A percentile compares a stretch with the other conserved stretches of the same genome.
phyloP scores from a whole-genome alignment of 805 yeast species.

The Monosporozyma unispora region DNA sequence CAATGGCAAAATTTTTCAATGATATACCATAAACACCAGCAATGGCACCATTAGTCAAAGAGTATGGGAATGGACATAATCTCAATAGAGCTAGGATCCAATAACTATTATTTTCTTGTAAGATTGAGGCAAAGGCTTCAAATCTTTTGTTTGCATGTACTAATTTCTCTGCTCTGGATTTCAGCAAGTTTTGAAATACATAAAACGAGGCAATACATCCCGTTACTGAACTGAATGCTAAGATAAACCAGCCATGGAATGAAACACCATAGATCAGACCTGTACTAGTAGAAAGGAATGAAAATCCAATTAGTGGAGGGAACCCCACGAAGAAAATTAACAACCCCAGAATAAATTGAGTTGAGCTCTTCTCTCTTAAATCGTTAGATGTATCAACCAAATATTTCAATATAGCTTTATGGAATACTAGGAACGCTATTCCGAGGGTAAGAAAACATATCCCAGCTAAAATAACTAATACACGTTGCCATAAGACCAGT shows the following conservation, averaged over 20 bases:
- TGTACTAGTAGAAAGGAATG: constrained; percentile 51
- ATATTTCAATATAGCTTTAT: constrained; percentile 20
- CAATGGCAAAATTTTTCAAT: constrained; percentile 51
- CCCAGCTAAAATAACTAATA: constrained; percentile 10
- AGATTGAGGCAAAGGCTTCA: constrained; percentile 62
- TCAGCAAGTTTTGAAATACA: constrained; percentile 51
- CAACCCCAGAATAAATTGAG: constrained; percentile 40
- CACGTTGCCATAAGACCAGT: constrained; percentile 20
- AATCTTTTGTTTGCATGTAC: constrained; percentile 55
- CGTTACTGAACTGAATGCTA: constrained; percentile 56
- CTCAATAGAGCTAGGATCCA: constrained; percentile 63
- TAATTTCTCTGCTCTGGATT: constrained; percentile 48
- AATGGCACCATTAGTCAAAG: constrained; percentile 84
- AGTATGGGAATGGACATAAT: constrained; percentile 88
- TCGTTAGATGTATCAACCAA: constrained; percentile 38
- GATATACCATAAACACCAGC: constrained; percentile 78
- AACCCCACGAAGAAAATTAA: constrained; percentile 63
- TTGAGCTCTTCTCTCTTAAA: constrained; percentile 35
- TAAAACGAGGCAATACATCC: constrained; percentile 76
- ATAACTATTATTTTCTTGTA: constrained; percentile 63
- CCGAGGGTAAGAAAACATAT: constrained; percentile 11
- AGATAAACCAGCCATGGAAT: constrained; percentile 63
- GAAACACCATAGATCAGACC: constrained; percentile 83
- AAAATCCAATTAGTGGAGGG: constrained; percentile 86
- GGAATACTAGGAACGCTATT: constrained; percentile 19